Evolutionary conservation across 2,329 filamentous ascomycete genomes (phyloP).

Genomic region (Triangularia verruculosa): DNA sequence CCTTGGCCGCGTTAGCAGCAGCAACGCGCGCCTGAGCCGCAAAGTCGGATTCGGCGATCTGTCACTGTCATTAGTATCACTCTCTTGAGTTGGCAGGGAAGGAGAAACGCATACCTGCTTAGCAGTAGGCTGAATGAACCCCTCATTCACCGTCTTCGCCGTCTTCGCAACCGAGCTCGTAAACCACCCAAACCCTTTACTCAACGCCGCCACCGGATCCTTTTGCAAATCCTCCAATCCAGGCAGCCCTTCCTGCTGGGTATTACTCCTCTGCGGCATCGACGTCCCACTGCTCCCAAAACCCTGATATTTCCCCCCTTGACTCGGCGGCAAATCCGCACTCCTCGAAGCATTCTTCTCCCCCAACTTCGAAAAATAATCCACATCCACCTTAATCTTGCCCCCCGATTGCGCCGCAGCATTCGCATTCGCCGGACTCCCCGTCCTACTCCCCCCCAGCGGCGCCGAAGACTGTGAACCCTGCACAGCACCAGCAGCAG

Average conservation of each 20-base stretch:
- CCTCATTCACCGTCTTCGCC: slow-evolving; percentile 86
- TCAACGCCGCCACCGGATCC: slow-evolving; percentile 83
- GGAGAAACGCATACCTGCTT: slow-evolving; percentile 61
- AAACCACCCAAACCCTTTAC: slow-evolving; percentile 94
- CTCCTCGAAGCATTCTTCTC: slow-evolving; percentile 75
- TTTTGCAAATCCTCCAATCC: slow-evolving; percentile 85
- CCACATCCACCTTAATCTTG: slow-evolving; percentile 70
- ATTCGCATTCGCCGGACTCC: slow-evolving; percentile 18
- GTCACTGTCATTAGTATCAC: slow-evolving; percentile 10
- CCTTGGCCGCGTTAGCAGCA: slow-evolving; percentile 63
- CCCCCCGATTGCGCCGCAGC: slow-evolving; percentile 35
- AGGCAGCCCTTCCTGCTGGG: slow-evolving; percentile 46
- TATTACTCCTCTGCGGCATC: slow-evolving; percentile 40
- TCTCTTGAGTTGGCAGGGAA: background rate
- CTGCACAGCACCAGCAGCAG: too few species aligned
- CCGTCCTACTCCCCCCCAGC: slow-evolving; percentile 31
- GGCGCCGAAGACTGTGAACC: slow-evolving; percentile 37
- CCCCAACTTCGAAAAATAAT: slow-evolving; percentile 85
- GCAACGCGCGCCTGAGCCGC: slow-evolving; percentile 63
- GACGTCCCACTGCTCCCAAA: slow-evolving; percentile 74
- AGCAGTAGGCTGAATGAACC: slow-evolving; percentile 89
- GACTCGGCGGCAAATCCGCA: slow-evolving; percentile 74
- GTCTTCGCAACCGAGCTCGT: slow-evolving; percentile 82
- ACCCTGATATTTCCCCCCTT: slow-evolving; percentile 88
- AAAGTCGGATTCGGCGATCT: slow-evolving; percentile 79